Evolutionary conservation across 2,329 filamentous ascomycete genomes (phyloP).

Genomic region (Diaporthe caulivora): DNA sequence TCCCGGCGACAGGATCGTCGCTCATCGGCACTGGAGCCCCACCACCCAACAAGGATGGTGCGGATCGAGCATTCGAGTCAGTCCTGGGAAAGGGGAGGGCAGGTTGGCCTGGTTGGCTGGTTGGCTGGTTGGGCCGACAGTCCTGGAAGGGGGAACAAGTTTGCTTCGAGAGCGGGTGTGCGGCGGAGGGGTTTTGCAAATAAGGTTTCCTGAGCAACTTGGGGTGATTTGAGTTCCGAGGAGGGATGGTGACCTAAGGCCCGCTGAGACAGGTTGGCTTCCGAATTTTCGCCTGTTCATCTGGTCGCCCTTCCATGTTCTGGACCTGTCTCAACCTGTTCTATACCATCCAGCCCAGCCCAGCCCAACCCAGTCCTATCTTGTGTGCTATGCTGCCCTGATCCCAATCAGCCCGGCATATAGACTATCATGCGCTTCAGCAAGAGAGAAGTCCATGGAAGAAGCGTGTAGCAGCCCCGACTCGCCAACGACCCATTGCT

Average conservation of each 20-base stretch:
- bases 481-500: constrained; percentile 31
- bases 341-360: background rate
- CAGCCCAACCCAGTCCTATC: background rate
- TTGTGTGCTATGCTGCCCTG: constrained; percentile 2
- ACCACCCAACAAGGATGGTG: constrained; percentile 1
- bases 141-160: background rate
- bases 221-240: constrained; percentile 3
- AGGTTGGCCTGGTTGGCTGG: background rate
- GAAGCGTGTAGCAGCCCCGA: constrained; percentile 29
- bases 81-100: constrained; percentile 12
- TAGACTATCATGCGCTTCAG: constrained; percentile 21
- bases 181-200: constrained; percentile 1
- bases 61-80: constrained; percentile 25
- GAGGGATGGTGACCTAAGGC: background rate
- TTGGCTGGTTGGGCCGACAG: background rate
- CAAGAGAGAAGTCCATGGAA: constrained; percentile 26
- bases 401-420: constrained; percentile 5
- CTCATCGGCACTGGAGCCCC: constrained; percentile 13
- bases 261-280: background rate
- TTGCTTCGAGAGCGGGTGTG: background rate
- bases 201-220: constrained; percentile 19
- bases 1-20: constrained; percentile 12
- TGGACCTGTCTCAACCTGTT: constrained; percentile 3
- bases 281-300: constrained; percentile 23
- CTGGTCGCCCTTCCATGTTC: constrained; percentile 7